A percentile compares a stretch with the other conserved stretches of the same genome.
Evolutionary conservation across 169 alveolate species (phyloP).

Genomic region (Eimeria sp.): DNA sequence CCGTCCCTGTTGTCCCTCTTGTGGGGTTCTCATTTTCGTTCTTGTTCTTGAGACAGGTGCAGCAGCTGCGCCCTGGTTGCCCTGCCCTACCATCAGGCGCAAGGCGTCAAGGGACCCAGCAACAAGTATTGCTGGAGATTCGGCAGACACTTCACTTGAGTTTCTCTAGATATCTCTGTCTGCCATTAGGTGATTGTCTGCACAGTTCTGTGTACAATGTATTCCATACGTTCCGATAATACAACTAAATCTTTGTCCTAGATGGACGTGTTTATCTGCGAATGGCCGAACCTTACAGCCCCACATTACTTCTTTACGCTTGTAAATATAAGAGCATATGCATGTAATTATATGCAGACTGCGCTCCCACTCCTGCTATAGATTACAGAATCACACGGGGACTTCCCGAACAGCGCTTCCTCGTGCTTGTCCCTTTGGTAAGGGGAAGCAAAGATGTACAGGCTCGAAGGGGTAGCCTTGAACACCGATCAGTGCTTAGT

Average conservation of each 20-base stretch:
- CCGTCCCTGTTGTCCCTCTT: neutral
- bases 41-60: neutral
- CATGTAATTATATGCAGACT: neutral
- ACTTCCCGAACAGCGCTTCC: neutral
- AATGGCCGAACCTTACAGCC: neutral
- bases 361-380: neutral
- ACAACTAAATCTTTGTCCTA: neutral
- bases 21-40: neutral
- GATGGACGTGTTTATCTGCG: neutral
- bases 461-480: neutral
- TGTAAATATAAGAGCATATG: neutral
- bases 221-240: neutral
- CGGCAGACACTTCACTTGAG: neutral
- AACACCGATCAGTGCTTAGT: neutral
- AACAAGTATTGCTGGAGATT: neutral
- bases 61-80: neutral
- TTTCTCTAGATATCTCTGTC: neutral
- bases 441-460: neutral
- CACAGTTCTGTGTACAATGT: neutral
- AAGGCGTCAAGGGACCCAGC: neutral
- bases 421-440: neutral
- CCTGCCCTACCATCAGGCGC: neutral
- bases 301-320: neutral
- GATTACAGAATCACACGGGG: neutral
- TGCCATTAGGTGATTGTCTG: neutral